Evolutionary conservation across 768 basidiomycete species (phyloP).

Genomic region (Naematelia encephala): DNA sequence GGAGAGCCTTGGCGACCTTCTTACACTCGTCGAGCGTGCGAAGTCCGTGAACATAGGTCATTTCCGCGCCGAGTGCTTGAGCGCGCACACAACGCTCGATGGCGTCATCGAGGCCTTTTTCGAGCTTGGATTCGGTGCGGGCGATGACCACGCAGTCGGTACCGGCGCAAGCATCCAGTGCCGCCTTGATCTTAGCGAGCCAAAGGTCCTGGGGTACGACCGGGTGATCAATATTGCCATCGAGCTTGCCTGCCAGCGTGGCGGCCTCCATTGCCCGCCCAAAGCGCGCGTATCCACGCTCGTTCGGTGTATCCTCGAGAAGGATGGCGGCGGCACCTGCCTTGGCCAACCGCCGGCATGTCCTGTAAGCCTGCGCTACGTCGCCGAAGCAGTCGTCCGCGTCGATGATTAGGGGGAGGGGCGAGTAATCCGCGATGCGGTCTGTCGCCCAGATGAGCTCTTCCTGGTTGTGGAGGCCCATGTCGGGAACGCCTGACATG

Average conservation of each 20-base stretch:
- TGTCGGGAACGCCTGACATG: conserved; percentile 1
- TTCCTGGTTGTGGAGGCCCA: conserved; percentile 1
- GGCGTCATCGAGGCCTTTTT: conserved; percentile 3
- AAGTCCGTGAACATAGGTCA: conserved; percentile 4
- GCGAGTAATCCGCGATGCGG: neutral
- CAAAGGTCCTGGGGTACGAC: no score
- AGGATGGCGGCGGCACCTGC: conserved; percentile 2
- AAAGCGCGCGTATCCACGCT: conserved; percentile 1
- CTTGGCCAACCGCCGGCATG: neutral
- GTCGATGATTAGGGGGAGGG: conserved; percentile 1
- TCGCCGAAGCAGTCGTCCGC: conserved; percentile 2
- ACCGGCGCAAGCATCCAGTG: no score
- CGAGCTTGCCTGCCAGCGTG: no score
- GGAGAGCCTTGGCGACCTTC: conserved; percentile 6
- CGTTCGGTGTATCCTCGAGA: neutral
- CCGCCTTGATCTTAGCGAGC: no score
- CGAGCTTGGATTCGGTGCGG: conserved; percentile 2
- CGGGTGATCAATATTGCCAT: no score
- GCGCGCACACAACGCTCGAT: conserved; percentile 7
- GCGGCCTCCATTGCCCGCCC: no score
- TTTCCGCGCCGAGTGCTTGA: conserved; percentile 6
- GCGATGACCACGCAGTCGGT: conserved; percentile 1
- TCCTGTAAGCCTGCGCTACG: neutral
- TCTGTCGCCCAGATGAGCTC: conserved; percentile 1
- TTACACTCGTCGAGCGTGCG: conserved; percentile 4